These are phyloP conservation scores for Fusarium chaquense DNA, from an alignment of 2,329 filamentous ascomycete species.

Conservation along the genomic window DNA sequence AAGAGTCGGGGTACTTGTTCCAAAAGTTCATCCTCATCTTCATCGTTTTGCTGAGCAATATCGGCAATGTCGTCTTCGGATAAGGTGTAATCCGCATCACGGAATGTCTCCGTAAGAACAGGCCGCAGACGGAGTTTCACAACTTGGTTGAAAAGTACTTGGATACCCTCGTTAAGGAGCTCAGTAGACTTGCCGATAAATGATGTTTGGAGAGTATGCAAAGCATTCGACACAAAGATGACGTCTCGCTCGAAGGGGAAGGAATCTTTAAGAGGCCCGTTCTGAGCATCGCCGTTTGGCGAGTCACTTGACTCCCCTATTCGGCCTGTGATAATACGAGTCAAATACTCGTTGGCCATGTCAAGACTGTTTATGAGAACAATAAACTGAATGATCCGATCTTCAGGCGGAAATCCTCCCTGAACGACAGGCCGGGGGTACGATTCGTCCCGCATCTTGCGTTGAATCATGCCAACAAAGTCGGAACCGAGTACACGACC, in stretches of 20 bases:
- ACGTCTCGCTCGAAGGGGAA: constrained; percentile 88
- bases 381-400: constrained; percentile 88
- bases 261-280: constrained; percentile 67
- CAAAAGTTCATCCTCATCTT: constrained; percentile 65
- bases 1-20: constrained; percentile 84
- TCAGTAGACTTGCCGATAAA: constrained; percentile 85
- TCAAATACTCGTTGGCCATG: constrained; percentile 89
- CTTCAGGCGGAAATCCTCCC: constrained; percentile 86
- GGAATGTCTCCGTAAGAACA: constrained; percentile 88
- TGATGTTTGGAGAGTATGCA: constrained; percentile 75
- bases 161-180: constrained; percentile 84
- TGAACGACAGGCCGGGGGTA: constrained; percentile 85
- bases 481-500: constrained; percentile 85
- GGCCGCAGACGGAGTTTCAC: constrained; percentile 87
- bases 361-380: constrained; percentile 97
- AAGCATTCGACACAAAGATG: constrained; percentile 72
- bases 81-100: constrained; percentile 87
- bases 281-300: constrained; percentile 51
- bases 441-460: constrained; percentile 96
- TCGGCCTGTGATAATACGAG: constrained; percentile 81
- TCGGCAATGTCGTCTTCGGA: constrained; percentile 71
- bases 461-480: constrained; percentile 96
- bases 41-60: constrained; percentile 64
- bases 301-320: constrained; percentile 61
- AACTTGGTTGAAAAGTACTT: constrained; percentile 88